A percentile compares a stretch with the other conserved stretches of the same genome.
Conservation (phyloP, 441 rosid genomes). For the Erysimum pusillum region DNA sequence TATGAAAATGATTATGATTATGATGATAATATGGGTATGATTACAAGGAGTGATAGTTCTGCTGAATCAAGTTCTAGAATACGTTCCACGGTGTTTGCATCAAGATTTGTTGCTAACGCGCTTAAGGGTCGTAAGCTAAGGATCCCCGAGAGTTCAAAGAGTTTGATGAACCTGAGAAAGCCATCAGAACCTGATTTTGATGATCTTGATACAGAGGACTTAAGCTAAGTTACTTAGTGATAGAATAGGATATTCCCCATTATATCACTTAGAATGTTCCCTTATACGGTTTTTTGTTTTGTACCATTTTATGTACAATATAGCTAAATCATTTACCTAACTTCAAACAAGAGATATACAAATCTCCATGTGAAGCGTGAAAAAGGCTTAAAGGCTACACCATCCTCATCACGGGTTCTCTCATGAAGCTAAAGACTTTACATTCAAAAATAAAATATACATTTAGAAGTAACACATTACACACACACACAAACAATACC, state of each 20-base stretch:
- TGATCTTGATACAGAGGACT: constrained; percentile 8
- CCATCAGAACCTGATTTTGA: constrained; percentile 83
- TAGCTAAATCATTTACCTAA: not conserved
- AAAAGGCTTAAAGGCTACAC: no score
- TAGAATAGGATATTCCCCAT: no score
- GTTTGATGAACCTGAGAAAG: constrained; percentile 65
- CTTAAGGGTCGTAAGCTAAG: constrained; percentile 58
- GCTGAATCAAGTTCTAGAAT: constrained; percentile 50
- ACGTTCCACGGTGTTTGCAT: constrained; percentile 69
- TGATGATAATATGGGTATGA: constrained; percentile 43
- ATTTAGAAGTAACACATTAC: no score
- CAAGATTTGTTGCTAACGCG: constrained; percentile 81
- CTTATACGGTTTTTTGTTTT: not conserved
- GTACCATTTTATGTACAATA: not conserved
- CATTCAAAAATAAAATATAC: no score
- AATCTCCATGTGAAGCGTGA: no score
- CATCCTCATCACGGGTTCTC: no score
- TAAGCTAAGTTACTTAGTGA: not conserved
- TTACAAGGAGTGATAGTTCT: constrained; percentile 38
- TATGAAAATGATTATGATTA: constrained; percentile 40
- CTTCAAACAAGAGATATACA: not conserved
- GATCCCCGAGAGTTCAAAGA: constrained; percentile 39
- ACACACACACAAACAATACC: no score
- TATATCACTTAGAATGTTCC: no score
- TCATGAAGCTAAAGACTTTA: no score